Evolutionary conservation across 2,329 filamentous ascomycete species (phyloP), one percentile per base, ranked within the genome.

Genomic region (Fusarium miscanthi): DNA sequence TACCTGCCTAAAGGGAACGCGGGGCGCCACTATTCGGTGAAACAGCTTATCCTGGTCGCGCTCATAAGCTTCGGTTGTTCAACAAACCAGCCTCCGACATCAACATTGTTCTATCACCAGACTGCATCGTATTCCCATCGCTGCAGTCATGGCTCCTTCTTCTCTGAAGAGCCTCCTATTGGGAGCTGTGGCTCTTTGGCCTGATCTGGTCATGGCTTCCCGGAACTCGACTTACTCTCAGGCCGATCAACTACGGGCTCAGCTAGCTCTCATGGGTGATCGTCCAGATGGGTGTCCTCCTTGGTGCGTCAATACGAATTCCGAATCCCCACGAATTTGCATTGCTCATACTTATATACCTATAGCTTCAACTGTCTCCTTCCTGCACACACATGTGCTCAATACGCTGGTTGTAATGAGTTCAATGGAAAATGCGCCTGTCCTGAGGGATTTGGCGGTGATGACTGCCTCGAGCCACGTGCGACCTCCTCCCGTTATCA

Each of bases 321-420:
- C 17, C 27, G 23, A n/a, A n/a, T 27, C 21, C 38, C 21, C 13
- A 41, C 40, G 13, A 33, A 31, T 9, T 53, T 27, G 9, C 5
- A 51, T 52, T 14, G 25, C 19, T 25, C 35, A 62, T 69, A 46
- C 59, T 70, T 48, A 68, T 41, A 79, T 25, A 19, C 23, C 14
- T 78, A 76, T 73, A 95, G 96, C 86, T 99, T 99, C 88, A 98
- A 99, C 88, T 99, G 96, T 85, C 93, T 98, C 65, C 89, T 99
- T 21, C 95, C 96, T 33, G 94, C 93, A 70, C 97, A 97, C 81
- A 91, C 90, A 70, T 99, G 96, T 82, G 91, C 93, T 70, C 96
- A 99, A 83, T 99, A 93, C 80, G 93, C 94, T 40, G 87, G 90
- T 38, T 99, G 96, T 82, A 97, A 96, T 81, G 90, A 92, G 78